Conservation (phyloP, 306 rosid species). For the Castanopsis chinensis region DNA sequence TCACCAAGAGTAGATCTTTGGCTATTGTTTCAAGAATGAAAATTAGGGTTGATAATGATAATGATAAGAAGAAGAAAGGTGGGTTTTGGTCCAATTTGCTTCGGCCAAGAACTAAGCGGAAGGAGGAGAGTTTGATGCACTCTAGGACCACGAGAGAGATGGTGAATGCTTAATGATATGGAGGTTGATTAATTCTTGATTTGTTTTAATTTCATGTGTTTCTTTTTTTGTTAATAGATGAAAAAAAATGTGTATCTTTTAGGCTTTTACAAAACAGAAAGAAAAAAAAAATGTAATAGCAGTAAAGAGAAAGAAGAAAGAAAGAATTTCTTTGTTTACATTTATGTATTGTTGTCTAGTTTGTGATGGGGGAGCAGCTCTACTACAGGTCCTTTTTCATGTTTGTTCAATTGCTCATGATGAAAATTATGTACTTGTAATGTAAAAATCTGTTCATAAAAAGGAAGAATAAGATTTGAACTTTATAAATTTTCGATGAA, state of each 20-base stretch:
- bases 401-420: too few species aligned
- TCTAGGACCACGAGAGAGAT: slow-evolving; percentile 38
- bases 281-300: neutral
- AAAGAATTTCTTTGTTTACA: neutral
- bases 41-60: neutral
- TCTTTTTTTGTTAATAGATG: neutral
- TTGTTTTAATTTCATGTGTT: neutral
- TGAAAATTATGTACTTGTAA: too few species aligned
- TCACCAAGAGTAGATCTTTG: slow-evolving; percentile 54
- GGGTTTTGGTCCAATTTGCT: slow-evolving; percentile 73
- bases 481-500: too few species aligned
- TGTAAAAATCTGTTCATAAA: too few species aligned
- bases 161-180: neutral
- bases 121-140: slow-evolving; percentile 29
- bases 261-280: neutral
- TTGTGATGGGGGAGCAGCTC: too few species aligned
- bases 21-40: slow-evolving; percentile 36
- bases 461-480: too few species aligned
- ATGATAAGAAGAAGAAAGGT: slow-evolving; percentile 22
- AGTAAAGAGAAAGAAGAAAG: neutral
- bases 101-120: slow-evolving; percentile 42
- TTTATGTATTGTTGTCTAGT: neutral
- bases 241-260: neutral
- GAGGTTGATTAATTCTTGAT: neutral
- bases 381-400: neutral